Base-by-base conservation (phyloP, 805 yeast genomes). In the Candida saitoana region DNA sequence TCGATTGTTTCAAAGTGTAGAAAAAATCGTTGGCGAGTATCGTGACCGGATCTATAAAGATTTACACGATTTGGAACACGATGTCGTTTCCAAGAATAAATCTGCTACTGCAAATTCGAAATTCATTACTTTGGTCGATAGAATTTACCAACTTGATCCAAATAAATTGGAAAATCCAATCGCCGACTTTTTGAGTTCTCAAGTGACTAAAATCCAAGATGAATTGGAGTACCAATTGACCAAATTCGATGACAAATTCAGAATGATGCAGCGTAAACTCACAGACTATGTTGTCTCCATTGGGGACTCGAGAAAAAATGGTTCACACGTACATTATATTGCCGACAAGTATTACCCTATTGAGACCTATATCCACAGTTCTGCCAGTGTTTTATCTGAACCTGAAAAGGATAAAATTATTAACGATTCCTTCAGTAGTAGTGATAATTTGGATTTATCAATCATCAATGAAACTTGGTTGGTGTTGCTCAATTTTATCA, bases 381-480 rank as follows among this genome's bases (percentile, higher is more conserved):
- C 68, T 4, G 44, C 63, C 1, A 46, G 58, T 4, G 40, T 51
- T 3, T 48, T 56, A 3, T 32, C 44, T 2, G 58, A 52, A 41
- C 52, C 57, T 19, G 71, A 62, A 17, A 52, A 52, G 19, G 63
- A 63, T 31, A 43, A 42, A 12, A 47, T 58, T 2, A 57, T 65
- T 6, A 40, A 57, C 22, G 68, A 60, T 19, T 53, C 64, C 3
- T 69, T 67, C 45, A 65, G 62, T 15, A 61, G 57, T 45, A 58
- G 59, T 45, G 75, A 69, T 30, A 67, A 63, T 42, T 53, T 69
- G 41, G 75, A 69, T 39, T 55, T 67, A 34, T 62, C 73, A 12
- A 59, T 67, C 20, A 55, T 68, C 36, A 69, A 63, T 49, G 75
- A 69, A 46, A 60, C 74, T 0, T 69, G 75, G 75, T 53, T 69